phyloP scores from a whole-genome alignment of 1,284 basidiomycete genomes.

The Rhodotorula sp. region DNA sequence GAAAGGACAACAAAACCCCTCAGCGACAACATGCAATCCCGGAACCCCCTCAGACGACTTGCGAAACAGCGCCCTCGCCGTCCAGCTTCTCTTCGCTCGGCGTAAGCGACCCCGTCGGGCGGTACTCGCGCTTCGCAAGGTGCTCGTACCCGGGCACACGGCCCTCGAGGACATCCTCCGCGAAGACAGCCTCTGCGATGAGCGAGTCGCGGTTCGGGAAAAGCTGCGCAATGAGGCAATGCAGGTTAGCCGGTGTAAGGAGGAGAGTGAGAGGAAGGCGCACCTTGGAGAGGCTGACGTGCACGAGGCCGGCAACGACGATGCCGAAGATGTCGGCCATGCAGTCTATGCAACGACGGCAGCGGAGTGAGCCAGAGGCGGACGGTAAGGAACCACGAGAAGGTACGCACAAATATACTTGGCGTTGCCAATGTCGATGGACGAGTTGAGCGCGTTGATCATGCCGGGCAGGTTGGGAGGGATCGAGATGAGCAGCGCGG shows the following conservation, averaged over 20 bases:
- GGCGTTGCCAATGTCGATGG: constrained; percentile 26
- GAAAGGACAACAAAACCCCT: no score
- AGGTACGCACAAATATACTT: constrained; percentile 17
- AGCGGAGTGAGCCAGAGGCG: background rate
- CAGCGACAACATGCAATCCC: no score
- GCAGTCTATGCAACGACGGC: background rate
- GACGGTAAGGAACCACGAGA: no score
- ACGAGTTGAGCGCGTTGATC: constrained; percentile 30
- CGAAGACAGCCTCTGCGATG: constrained; percentile 26
- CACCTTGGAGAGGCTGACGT: constrained; percentile 15
- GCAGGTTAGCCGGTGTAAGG: background rate
- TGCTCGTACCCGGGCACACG: constrained; percentile 33
- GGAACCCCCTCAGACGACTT: background rate
- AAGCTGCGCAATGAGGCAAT: background rate
- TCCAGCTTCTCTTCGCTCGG: constrained; percentile 1
- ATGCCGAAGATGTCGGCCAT: constrained; percentile 27
- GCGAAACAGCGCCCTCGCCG: background rate
- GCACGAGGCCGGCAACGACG: constrained; percentile 12
- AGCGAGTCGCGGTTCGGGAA: constrained; percentile 32
- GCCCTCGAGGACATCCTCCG: constrained; percentile 33
- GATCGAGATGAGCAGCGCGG: constrained; percentile 24
- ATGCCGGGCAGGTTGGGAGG: constrained; percentile 39
- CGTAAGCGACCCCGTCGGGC: background rate
- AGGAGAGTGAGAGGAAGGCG: background rate
- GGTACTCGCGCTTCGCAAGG: constrained; percentile 1